Evolutionary conservation across 169 alveolate species (phyloP).

Genomic region (Cryptosporidium andersoni): DNA sequence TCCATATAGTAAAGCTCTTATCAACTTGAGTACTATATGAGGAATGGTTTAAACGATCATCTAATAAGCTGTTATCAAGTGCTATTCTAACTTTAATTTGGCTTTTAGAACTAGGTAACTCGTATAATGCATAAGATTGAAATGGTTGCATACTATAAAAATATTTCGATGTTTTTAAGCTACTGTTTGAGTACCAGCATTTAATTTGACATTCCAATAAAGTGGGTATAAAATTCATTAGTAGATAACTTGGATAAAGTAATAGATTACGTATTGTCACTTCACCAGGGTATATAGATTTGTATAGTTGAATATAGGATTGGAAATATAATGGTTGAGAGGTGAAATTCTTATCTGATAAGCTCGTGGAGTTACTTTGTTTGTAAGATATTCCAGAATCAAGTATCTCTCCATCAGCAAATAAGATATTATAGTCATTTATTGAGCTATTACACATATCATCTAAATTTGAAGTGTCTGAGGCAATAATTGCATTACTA

Average conservation of each 20-base stretch:
- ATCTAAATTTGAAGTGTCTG: too few species aligned
- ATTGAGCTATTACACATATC: too few species aligned
- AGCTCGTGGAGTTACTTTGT: too few species aligned
- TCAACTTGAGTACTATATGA: not conserved
- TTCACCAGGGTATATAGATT: slow-evolving; percentile 51
- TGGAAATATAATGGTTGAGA: slow-evolving; percentile 21
- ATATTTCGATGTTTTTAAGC: not conserved
- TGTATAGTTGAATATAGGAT: slow-evolving; percentile 30
- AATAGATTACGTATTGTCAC: not conserved
- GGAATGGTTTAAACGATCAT: not conserved
- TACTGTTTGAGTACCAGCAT: slow-evolving; percentile 2
- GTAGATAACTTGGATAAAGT: slow-evolving; percentile 31
- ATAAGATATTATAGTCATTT: too few species aligned
- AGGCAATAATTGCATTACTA: too few species aligned
- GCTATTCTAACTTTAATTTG: slow-evolving; percentile 36
- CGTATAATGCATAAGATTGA: slow-evolving; percentile 40
- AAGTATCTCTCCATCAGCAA: too few species aligned
- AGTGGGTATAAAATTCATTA: slow-evolving; percentile 32
- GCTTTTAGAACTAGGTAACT: slow-evolving; percentile 23
- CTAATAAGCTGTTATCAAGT: not conserved
- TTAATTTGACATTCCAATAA: slow-evolving; percentile 21
- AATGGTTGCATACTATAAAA: slow-evolving; percentile 30
- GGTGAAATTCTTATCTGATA: too few species aligned
- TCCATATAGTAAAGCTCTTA: slow-evolving; percentile 20
- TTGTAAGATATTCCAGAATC: too few species aligned